Base-by-base conservation (phyloP, 306 rosid species). In the Vigna trinervia region DNA sequence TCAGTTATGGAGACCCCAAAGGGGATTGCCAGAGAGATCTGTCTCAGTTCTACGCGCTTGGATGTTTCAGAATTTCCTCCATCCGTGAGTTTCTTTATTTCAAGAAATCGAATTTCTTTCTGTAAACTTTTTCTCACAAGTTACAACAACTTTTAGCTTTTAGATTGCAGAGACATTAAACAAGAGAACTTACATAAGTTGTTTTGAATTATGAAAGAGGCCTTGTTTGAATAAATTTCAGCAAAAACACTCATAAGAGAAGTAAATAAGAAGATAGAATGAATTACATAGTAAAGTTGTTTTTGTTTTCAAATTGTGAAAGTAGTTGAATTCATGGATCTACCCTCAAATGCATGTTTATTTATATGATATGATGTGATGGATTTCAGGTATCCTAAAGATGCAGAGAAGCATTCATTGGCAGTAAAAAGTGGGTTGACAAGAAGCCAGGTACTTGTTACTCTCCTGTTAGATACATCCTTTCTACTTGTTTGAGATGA, bases 21-120 rank as follows among this genome's bases (percentile, higher is more conserved):
- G 98, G 81, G 98, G 98, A 68, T 89, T 94, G 89, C 98, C 98
- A 0, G 98, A 94, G 75, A 89, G 89, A 86, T 94, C 98, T 11
- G 97, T 94, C 65, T 92, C 98, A 0, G 98, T 92, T 74, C 82
- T 94, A 28, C 81, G 97, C 3, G 89, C 89, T 8, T 95, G 97
- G 99, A 92, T 95, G 97, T 95, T 92, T 88, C 97, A 90, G 71
- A 95, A 95, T 83, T 95, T 95, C 80, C 97, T 95, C 76, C 97
- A 92, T 85, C 99, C 99, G 97, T 95, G 76, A 87, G 96, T 75
- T 75, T 20, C 59, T 39, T 0, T 26, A n/a, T 26, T 45, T 36
- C 2, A 50, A 14, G 13, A 22, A 5, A n/a, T 23, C 1, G 7
- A 10, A 3, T 23, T 10, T 56, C 6, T 59, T 28, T 58, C 38